Evolutionary conservation across 2,329 filamentous ascomycete genomes (phyloP).

Genomic region (Neocatenulostroma microsporum): DNA sequence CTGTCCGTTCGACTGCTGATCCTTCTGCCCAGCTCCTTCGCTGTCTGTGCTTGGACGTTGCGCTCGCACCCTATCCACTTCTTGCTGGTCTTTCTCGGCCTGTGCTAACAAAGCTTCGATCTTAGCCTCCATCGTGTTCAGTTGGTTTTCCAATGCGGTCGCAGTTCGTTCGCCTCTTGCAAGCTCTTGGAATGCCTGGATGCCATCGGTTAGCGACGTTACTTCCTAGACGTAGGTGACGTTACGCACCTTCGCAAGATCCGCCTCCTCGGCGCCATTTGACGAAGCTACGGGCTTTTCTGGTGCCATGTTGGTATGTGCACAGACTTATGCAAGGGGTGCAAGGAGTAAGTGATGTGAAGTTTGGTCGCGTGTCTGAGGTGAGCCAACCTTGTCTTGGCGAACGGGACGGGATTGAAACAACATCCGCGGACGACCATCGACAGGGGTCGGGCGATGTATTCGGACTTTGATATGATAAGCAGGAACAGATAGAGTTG

Average conservation of each 20-base stretch:
- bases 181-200: slow-evolving; percentile 44
- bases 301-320: slow-evolving; percentile 19
- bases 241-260: slow-evolving; percentile 20
- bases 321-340: no score
- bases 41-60: neutral
- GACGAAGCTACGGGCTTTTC: slow-evolving; percentile 16
- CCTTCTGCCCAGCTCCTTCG: neutral
- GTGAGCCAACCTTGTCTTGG: no score
- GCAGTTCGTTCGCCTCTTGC: slow-evolving; percentile 50
- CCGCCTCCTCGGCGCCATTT: slow-evolving; percentile 17
- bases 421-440: no score
- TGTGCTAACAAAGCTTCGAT: slow-evolving; percentile 47
- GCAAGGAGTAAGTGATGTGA: no score
- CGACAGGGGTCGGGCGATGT: no score
- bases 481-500: no score
- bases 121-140: slow-evolving; percentile 47
- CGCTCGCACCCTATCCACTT: slow-evolving; percentile 12
- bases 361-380: no score
- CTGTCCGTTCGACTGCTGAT: neutral
- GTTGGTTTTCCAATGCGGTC: slow-evolving; percentile 47
- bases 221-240: neutral
- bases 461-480: no score
- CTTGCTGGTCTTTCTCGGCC: slow-evolving; percentile 37
- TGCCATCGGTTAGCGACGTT: slow-evolving; percentile 1
- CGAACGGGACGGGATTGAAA: slow-evolving; percentile 1